phyloP scores from a whole-genome alignment of 1,284 basidiomycete species.

The Pyrrhoderma lamaoense region DNA sequence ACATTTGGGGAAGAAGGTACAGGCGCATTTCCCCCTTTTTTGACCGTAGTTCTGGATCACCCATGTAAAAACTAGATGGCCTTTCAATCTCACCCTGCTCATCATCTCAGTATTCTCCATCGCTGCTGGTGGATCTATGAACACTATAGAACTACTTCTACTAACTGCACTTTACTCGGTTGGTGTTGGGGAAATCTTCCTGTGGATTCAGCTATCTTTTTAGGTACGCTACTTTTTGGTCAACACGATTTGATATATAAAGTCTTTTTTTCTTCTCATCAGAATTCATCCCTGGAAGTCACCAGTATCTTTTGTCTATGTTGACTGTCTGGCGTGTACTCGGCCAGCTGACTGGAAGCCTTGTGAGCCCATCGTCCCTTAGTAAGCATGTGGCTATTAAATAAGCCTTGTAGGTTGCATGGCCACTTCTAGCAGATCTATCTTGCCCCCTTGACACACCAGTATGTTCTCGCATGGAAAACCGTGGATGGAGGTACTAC shows the following conservation, averaged over 20 bases:
- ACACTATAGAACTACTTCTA: constrained; percentile 43
- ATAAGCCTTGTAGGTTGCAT: constrained; percentile 39
- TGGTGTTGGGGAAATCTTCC: constrained; percentile 68
- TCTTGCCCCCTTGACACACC: constrained; percentile 42
- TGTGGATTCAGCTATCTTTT: constrained; percentile 73
- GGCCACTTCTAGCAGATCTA: constrained; percentile 56
- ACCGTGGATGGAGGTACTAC: constrained; percentile 56
- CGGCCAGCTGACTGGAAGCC: constrained; percentile 50
- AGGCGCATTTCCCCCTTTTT: constrained; percentile 21
- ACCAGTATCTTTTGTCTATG: constrained; percentile 57
- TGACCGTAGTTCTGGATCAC: too few relatives aligned
- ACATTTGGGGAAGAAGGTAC: constrained; percentile 52
- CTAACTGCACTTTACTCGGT: constrained; percentile 51
- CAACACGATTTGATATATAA: neutral
- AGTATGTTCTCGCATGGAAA: constrained; percentile 36
- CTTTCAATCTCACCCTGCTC: constrained; percentile 69
- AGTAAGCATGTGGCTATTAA: too few relatives aligned
- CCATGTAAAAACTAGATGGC: constrained; percentile 51
- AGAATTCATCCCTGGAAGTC: constrained; percentile 54
- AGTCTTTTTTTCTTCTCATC: neutral
- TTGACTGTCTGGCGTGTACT: constrained; percentile 65
- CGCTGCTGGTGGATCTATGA: constrained; percentile 52
- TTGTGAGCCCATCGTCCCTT: constrained; percentile 33
- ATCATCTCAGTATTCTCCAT: constrained; percentile 64
- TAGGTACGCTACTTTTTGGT: constrained; percentile 39